Percentiles rank a stretch among this genome's conserved stretches.
Conservation (phyloP, 2,329 filamentous ascomycete species). For the Phoma sp. region DNA sequence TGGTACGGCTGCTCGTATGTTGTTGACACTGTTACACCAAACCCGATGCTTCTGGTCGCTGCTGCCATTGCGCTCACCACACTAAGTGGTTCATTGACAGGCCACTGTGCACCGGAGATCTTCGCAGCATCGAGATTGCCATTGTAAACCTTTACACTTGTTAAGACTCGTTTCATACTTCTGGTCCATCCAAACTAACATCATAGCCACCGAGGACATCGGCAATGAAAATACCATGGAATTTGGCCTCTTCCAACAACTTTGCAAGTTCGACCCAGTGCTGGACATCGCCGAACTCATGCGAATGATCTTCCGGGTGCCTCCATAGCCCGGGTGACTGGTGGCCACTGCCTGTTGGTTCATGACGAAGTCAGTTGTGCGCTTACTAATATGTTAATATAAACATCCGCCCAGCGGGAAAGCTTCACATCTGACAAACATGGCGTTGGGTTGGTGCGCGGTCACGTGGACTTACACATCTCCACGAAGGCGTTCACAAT, state of each 20-base stretch:
- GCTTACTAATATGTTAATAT: neutral
- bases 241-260: constrained; percentile 48
- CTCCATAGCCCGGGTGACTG: constrained; percentile 66
- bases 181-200: constrained; percentile 35
- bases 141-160: constrained; percentile 60
- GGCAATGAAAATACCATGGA: constrained; percentile 53
- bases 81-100: constrained; percentile 72
- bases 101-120: constrained; percentile 71
- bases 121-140: constrained; percentile 68
- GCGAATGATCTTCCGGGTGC: constrained; percentile 70
- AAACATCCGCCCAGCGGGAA: neutral
- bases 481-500: constrained; percentile 56
- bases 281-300: constrained; percentile 57
- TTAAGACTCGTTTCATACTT: neutral
- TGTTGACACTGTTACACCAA: constrained; percentile 72
- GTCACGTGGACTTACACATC: constrained; percentile 45
- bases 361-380: neutral
- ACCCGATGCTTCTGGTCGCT: constrained; percentile 70
- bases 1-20: constrained; percentile 75
- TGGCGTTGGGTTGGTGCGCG: neutral
- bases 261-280: constrained; percentile 51
- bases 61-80: constrained; percentile 73
- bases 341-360: constrained; percentile 36
- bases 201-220: constrained; percentile 67
- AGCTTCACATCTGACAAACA: neutral